A percentile compares a stretch with the other conserved stretches of the same genome.
Conservation (phyloP, 345 rosid genomes). For the Xanthoceras sorbifolium region DNA sequence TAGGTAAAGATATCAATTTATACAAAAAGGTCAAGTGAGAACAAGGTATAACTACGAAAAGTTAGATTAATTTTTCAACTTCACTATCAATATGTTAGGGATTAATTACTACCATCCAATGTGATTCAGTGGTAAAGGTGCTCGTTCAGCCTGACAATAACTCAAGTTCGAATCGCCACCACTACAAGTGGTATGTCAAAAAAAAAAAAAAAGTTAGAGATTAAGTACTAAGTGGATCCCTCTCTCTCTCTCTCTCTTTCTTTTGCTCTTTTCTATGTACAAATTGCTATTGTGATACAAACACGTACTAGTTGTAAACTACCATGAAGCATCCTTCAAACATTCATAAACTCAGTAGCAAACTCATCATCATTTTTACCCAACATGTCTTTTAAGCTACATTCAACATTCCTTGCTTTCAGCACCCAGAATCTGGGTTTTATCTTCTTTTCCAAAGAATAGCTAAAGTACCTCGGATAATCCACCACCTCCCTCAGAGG, state of each 20-base stretch:
- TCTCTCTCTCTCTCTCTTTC: no score
- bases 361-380: conserved; percentile 83
- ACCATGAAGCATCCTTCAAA: conserved; percentile 27
- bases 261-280: not conserved
- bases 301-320: not conserved
- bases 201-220: no score
- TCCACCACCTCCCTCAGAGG: conserved; percentile 61
- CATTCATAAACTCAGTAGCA: conserved; percentile 61
- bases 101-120: no score
- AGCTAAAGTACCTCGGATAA: conserved; percentile 88
- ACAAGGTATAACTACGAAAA: no score
- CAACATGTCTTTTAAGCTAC: conserved; percentile 77
- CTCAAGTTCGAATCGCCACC: no score
- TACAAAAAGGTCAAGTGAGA: no score
- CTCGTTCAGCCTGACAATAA: no score
- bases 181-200: no score
- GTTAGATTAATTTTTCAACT: no score
- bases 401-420: conserved; percentile 56
- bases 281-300: not conserved
- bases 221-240: no score
- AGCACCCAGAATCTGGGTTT: conserved; percentile 78
- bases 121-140: no score
- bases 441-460: conserved; percentile 83
- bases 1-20: no score
- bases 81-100: not conserved